Conservation (phyloP, 2,329 filamentous ascomycete species). For the Beauveria sp. region DNA sequence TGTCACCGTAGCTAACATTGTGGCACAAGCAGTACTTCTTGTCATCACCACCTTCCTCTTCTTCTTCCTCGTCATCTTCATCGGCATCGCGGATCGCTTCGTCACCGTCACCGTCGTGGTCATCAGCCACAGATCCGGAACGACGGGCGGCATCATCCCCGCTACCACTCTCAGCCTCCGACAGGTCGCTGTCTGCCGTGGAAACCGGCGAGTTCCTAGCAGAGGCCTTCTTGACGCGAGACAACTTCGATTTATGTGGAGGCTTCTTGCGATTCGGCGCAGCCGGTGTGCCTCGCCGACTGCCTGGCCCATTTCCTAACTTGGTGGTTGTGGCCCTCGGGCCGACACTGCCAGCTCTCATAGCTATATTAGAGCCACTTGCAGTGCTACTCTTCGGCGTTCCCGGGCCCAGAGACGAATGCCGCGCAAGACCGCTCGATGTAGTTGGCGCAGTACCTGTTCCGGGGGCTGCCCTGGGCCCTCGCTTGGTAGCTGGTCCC, state of each 20-base stretch:
- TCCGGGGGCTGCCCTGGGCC: constrained; percentile 39
- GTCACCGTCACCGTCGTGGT: constrained; percentile 38
- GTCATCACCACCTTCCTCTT: constrained; percentile 67
- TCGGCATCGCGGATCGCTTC: constrained; percentile 49
- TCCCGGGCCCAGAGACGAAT: constrained; percentile 55
- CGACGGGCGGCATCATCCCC: constrained; percentile 36
- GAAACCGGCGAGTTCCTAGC: constrained; percentile 56
- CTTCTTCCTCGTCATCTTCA: constrained; percentile 57
- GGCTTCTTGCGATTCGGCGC: constrained; percentile 40
- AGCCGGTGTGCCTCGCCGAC: constrained; percentile 43
- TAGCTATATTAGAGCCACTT: constrained; percentile 27
- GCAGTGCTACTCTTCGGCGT: constrained; percentile 43
- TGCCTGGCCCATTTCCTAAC: constrained; percentile 27
- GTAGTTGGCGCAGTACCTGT: constrained; percentile 41
- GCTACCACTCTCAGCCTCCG: constrained; percentile 52
- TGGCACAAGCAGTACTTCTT: constrained; percentile 80
- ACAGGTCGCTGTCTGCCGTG: constrained; percentile 57
- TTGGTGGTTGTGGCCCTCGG: constrained; percentile 46
- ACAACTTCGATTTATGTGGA: constrained; percentile 52
- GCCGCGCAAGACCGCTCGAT: constrained; percentile 53
- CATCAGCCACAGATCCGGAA: constrained; percentile 26
- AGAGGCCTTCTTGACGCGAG: constrained; percentile 51
- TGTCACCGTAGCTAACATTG: constrained; percentile 76
- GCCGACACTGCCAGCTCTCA: constrained; percentile 51
- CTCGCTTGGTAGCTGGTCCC: constrained; percentile 50